phyloP scores from a whole-genome alignment of 345 rosid species.

The Pelargonium nanum region DNA sequence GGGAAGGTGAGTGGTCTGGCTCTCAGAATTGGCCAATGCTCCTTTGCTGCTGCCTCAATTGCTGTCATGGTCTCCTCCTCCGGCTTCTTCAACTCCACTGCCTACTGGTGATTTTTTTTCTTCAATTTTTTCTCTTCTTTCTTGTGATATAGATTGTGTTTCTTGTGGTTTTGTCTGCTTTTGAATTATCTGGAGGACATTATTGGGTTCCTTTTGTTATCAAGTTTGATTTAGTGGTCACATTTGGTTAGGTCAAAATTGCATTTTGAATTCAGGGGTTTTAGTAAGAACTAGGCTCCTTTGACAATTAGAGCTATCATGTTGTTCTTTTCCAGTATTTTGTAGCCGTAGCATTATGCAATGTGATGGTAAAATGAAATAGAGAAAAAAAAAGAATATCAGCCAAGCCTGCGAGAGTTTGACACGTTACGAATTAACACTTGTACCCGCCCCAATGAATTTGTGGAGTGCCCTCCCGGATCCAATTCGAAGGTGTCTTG shows the following conservation, averaged over 20 bases:
- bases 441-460: too few relatives aligned
- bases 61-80: background rate
- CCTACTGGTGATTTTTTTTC: background rate
- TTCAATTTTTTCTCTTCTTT: background rate
- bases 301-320: too few relatives aligned
- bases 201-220: background rate
- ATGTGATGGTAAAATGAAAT: background rate
- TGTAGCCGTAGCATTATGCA: background rate
- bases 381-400: too few relatives aligned
- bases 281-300: background rate
- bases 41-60: slow-evolving; percentile 3
- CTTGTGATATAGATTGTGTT: background rate
- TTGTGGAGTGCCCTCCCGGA: too few relatives aligned
- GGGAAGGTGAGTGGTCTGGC: slow-evolving; percentile 1
- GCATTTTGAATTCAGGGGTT: background rate
- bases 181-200: too few relatives aligned
- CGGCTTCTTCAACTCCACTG: background rate
- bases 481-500: too few relatives aligned
- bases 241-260: too few relatives aligned
- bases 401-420: too few relatives aligned
- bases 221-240: too few relatives aligned
- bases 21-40: background rate
- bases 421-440: too few relatives aligned
- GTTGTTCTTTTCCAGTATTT: background rate
- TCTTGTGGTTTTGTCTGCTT: background rate